These are phyloP conservation scores for Hygrophoropsis aurantiaca DNA, from an alignment of 768 basidiomycete species.

Conservation along the genomic window DNA sequence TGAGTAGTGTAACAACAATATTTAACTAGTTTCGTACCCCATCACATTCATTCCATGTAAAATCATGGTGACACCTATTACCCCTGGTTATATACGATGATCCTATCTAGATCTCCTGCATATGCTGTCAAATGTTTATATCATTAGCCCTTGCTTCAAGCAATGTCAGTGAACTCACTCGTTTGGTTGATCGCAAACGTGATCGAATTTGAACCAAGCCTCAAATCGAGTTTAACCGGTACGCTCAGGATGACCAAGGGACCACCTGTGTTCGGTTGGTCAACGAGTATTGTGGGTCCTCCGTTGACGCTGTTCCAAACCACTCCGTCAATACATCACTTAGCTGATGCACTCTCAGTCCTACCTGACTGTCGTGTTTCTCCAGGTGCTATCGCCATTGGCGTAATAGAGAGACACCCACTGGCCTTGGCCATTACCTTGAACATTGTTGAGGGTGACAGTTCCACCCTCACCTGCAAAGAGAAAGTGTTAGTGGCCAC, in stretches of 20 bases:
- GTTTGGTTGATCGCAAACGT: slow-evolving; percentile 48
- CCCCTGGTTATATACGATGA: slow-evolving; percentile 49
- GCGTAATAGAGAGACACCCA: slow-evolving; percentile 65
- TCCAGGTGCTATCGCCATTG: slow-evolving; percentile 53
- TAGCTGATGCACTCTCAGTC: slow-evolving; percentile 2
- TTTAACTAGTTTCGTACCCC: background rate
- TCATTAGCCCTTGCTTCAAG: background rate
- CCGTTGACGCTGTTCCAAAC: slow-evolving; percentile 50
- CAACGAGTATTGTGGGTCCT: slow-evolving; percentile 48
- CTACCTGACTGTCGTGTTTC: slow-evolving; percentile 60
- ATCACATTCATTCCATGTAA: no score
- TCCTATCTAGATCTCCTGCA: slow-evolving; percentile 61
- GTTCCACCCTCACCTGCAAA: slow-evolving; percentile 53
- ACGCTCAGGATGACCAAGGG: slow-evolving; percentile 53
- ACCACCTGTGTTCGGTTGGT: slow-evolving; percentile 60
- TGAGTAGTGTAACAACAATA: background rate
- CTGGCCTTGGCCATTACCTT: slow-evolving; percentile 51
- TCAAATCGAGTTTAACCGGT: slow-evolving; percentile 51
- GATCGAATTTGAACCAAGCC: slow-evolving; percentile 51
- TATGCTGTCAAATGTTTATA: slow-evolving; percentile 36
- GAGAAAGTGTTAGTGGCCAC: background rate
- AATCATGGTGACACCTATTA: background rate
- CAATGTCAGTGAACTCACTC: slow-evolving; percentile 38
- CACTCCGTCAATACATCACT: background rate
- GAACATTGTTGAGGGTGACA: slow-evolving; percentile 54